Evolutionary conservation across 345 rosid genomes (phyloP), one percentile per base, ranked within the genome.

Genomic region (Hirschfeldia incana): DNA sequence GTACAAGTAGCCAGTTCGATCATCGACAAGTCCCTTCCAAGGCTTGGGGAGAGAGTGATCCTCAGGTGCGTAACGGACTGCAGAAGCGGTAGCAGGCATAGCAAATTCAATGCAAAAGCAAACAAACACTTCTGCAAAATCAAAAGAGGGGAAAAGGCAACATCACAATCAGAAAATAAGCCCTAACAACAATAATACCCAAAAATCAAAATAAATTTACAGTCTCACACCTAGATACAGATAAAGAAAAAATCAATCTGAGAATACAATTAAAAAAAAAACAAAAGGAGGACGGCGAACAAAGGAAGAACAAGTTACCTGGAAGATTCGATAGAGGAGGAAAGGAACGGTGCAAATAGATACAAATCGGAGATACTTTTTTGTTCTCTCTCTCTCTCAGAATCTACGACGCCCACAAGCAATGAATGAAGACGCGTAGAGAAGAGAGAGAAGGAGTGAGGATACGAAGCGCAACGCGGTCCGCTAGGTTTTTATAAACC

Each of bases 21-120:
- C 97, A 86, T 95, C 98, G 61, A 95, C 97, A 17, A 95, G 87
- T 2, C 99, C 98, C 80, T 81, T 93, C 99, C 99, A 95, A 6
- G 99, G 99, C 76, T 91, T 90, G 13, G 99, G 99, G 17, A 95
- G 97, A 6, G 98, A 85, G 2, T 94, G 97, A 37, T 95, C 99
- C 44, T 89, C 93, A 0, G 97, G 97, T 32, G 99, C 98, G 72
- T 89, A 95, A 17, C 98, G 87, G 5, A 81, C 75, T 30, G 87
- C 85, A 6, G 90, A 75, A 28, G 89, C 92, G 32, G 94, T 84
- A 53, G 93, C 92, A 78, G 99, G 89, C 92, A 89, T 90, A 7
- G 65, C 79, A 81, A 42, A 42, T 28, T n/a, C n/a, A n/a, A n/a
- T n/a, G n/a, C n/a, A n/a, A n/a, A n/a, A n/a, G n/a, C 21, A 21